Evolutionary conservation across 2,329 filamentous ascomycete genomes (phyloP), one percentile per base, ranked within the genome.

Genomic region (Chaetomium sp.): DNA sequence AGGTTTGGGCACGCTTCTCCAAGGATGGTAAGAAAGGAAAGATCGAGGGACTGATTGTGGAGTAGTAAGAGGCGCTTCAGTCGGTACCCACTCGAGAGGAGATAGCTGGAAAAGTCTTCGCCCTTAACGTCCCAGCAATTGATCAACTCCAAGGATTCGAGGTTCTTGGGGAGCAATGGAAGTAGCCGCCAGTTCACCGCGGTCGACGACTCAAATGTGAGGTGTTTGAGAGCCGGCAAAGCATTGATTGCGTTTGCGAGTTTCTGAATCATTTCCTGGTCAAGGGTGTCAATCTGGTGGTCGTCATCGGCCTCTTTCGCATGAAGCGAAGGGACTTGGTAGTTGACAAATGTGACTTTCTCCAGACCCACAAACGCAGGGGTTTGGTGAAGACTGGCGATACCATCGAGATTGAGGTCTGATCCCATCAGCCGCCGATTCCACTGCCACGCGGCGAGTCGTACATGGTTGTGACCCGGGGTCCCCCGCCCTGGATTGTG

Each of bases 121-220:
- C 89, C 86, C 4, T 78, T 83, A 8, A 96, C 71, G 59, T 88
- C 82, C 71, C 86, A 85, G 66, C 91, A 96, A 63, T 94, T 92
- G 61, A 85, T 82, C 12, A 96, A 74, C 60, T 86, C 86, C 3
- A 97, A 76, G 46, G 81, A 80, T 46, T 78, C 72, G 19, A 97
- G 75, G 3, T 74, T 79, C 9, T 73, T 76, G 0, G 91, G 89
- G 6, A 96, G 72, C 4, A 81, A 74, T 1, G 80, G 76, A n/a
- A 96, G 73, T 14, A 95, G 76, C 7, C 76, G 74, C 6, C 83
- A 79, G 65, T 87, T 87, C 56, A 90, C 79, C 37, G 88, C 76
- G 2, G 84, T 86, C 44, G 86, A 95, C 6, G 86, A 86, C 65
- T 91, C 84, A 61, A 96, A 85, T 1, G 84, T 76, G 9, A 96